Conservation (phyloP, 139 green algal genomes). For the Chlamydomonas sp. region DNA sequence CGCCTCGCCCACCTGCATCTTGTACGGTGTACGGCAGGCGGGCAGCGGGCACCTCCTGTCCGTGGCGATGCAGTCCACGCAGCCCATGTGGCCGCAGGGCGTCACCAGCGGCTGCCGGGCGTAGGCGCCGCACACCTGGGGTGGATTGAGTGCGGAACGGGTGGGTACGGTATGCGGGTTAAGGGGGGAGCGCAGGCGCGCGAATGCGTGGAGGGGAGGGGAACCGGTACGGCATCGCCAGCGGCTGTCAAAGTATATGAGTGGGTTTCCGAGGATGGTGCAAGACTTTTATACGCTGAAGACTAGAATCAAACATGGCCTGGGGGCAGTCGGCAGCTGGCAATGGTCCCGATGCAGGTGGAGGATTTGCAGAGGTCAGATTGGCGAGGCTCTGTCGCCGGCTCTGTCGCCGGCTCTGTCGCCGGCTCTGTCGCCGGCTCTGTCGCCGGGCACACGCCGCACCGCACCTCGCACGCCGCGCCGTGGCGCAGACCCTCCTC, state of each 20-base stretch:
- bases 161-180: neutral
- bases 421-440: too few species aligned
- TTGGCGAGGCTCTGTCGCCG: neutral
- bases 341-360: too few species aligned
- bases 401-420: too few species aligned
- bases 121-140: slow-evolving; percentile 32
- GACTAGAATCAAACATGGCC: too few species aligned
- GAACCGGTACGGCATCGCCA: too few species aligned
- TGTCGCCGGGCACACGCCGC: neutral
- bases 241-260: too few species aligned
- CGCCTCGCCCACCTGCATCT: slow-evolving; percentile 52
- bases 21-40: slow-evolving; percentile 69
- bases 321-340: too few species aligned
- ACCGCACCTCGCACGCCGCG: slow-evolving; percentile 45
- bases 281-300: too few species aligned
- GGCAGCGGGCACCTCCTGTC: slow-evolving; percentile 54
- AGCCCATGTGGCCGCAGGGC: slow-evolving; percentile 91
- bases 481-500: slow-evolving; percentile 72
- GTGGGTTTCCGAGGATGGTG: too few species aligned
- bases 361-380: too few species aligned
- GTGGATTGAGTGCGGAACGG: neutral
- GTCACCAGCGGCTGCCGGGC: slow-evolving; percentile 75
- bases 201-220: too few species aligned
- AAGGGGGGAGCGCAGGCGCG: neutral
- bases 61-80: slow-evolving; percentile 76